Conservation (phyloP, 768 basidiomycete species). For the Boletus rubescentipes region DNA sequence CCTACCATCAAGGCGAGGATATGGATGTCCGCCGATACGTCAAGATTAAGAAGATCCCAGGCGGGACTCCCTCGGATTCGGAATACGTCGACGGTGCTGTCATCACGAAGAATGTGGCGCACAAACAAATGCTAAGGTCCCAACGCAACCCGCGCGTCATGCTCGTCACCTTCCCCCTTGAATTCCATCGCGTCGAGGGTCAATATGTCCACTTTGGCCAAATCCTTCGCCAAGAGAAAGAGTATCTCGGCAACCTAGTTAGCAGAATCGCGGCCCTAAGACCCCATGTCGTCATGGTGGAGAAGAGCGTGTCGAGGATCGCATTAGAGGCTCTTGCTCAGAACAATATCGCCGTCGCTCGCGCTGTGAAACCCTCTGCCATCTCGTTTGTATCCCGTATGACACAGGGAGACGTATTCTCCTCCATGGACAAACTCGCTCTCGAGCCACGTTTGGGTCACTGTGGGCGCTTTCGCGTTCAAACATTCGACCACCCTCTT, state of each 20-base stretch:
- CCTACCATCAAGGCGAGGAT: slow-evolving; percentile 81
- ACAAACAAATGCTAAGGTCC: slow-evolving; percentile 87
- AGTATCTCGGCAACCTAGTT: slow-evolving; percentile 86
- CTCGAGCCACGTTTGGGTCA: slow-evolving; percentile 88
- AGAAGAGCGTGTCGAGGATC: slow-evolving; percentile 86
- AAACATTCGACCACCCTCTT: slow-evolving; percentile 91
- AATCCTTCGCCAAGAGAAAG: slow-evolving; percentile 88
- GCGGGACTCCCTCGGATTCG: slow-evolving; percentile 86
- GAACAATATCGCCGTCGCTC: slow-evolving; percentile 86
- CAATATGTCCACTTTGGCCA: slow-evolving; percentile 94
- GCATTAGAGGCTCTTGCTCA: slow-evolving; percentile 85
- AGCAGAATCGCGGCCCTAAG: slow-evolving; percentile 86
- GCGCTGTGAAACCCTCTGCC: slow-evolving; percentile 85
- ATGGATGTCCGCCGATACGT: slow-evolving; percentile 96
- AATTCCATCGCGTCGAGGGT: slow-evolving; percentile 89
- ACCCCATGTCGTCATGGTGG: slow-evolving; percentile 90
- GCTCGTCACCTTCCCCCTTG: slow-evolving; percentile 93
- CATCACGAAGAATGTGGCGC: slow-evolving; percentile 96
- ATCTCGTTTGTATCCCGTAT: slow-evolving; percentile 88
- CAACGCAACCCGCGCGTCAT: slow-evolving; percentile 89
- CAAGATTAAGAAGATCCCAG: slow-evolving; percentile 98
- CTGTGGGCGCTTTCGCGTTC: slow-evolving; percentile 80
- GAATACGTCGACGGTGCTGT: slow-evolving; percentile 97
- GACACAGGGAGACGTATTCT: slow-evolving; percentile 93
- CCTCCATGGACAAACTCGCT: slow-evolving; percentile 92